A percentile compares a stretch with the other conserved stretches of the same genome.
phyloP scores from a whole-genome alignment of 2,329 filamentous ascomycete genomes.

The Madurella fahalii region DNA sequence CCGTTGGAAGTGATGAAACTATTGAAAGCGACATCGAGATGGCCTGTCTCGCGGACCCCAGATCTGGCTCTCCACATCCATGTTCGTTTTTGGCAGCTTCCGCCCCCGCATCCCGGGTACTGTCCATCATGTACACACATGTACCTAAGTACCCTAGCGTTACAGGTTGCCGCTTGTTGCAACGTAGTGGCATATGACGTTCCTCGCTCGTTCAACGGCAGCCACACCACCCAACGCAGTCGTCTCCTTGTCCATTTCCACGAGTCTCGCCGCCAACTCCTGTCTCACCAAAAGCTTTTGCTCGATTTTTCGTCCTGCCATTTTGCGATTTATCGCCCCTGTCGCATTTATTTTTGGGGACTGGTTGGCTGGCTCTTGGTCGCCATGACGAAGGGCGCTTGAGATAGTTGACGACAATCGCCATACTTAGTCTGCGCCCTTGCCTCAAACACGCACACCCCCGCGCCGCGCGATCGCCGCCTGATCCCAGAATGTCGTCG shows the following conservation, averaged over 20 bases:
- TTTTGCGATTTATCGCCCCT: too few species aligned
- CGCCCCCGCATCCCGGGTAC: neutral
- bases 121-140: neutral
- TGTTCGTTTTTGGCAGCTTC: neutral
- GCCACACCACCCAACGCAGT: neutral
- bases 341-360: too few species aligned
- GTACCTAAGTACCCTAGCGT: neutral
- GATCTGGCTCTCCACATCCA: too few species aligned
- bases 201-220: neutral
- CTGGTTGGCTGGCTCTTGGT: neutral
- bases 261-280: neutral
- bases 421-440: neutral
- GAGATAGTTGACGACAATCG: neutral
- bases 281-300: neutral
- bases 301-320: neutral
- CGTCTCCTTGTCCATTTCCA: neutral
- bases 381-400: conserved; percentile 13
- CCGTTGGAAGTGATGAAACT: too few species aligned
- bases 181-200: neutral
- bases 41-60: too few species aligned
- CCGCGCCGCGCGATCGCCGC: neutral
- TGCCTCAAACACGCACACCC: conserved; percentile 1
- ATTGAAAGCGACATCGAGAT: too few species aligned
- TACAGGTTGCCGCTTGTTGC: neutral
- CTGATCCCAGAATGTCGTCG: conserved; percentile 43